These are phyloP conservation scores for Castanea sativa DNA, from an alignment of 306 rosid species.

Conservation along the genomic window DNA sequence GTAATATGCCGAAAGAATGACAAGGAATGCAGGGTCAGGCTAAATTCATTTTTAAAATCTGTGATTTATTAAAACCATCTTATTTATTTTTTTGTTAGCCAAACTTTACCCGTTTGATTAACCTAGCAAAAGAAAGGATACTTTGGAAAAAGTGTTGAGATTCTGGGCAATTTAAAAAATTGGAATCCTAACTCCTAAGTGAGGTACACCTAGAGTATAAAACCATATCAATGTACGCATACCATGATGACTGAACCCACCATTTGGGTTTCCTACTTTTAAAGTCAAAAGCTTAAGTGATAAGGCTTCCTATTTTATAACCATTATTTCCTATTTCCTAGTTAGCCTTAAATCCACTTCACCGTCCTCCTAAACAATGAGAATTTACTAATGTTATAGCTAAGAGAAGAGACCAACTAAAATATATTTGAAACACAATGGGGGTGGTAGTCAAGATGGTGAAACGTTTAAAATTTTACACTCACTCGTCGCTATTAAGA, in stretches of 20 bases:
- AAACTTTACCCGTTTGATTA: not conserved
- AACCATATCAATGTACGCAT: not conserved
- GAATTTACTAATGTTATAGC: too few relatives aligned
- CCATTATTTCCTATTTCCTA: too few relatives aligned
- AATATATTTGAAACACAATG: not conserved
- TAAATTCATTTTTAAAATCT: not conserved
- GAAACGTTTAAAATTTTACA: not conserved
- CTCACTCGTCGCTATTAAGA: not conserved
- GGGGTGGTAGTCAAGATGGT: not conserved
- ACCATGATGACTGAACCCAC: not conserved
- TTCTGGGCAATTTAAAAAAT: not conserved
- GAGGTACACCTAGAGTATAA: not conserved
- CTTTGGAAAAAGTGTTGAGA: constrained; percentile 7
- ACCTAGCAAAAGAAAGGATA: not conserved
- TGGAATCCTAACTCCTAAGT: not conserved
- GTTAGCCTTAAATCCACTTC: too few relatives aligned
- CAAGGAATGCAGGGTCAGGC: not conserved
- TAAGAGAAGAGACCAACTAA: not conserved
- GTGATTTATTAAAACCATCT: too few relatives aligned
- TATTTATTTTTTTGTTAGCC: not conserved
- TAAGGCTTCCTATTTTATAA: too few relatives aligned
- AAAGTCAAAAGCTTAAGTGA: too few relatives aligned
- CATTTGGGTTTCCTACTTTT: too few relatives aligned
- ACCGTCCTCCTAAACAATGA: too few relatives aligned
- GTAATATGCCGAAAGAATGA: not conserved